Conservation (phyloP, 768 basidiomycete genomes). For the Pleurotus citrinopileatus region DNA sequence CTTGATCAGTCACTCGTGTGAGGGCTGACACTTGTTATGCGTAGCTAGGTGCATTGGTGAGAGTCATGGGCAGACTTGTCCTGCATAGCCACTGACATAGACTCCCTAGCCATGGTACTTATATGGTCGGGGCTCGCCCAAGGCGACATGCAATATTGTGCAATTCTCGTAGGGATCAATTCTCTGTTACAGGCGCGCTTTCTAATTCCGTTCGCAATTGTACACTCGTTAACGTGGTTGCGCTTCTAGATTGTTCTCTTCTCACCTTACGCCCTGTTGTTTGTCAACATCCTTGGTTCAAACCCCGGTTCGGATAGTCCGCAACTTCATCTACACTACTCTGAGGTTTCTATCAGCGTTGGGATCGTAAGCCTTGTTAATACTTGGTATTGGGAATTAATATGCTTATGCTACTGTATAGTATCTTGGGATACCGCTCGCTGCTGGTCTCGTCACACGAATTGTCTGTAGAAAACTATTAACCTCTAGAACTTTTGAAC, state of each 20-base stretch:
- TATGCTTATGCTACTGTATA: conserved; percentile 20
- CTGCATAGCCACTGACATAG: background rate
- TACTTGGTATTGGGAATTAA: background rate
- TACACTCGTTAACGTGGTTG: background rate
- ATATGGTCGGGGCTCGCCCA: conserved; percentile 78
- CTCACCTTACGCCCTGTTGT: conserved; percentile 70
- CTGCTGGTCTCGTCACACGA: conserved; percentile 69
- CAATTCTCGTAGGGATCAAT: conserved; percentile 79
- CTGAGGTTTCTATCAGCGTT: conserved; percentile 61
- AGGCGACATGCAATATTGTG: conserved; percentile 72
- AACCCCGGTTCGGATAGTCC: conserved; percentile 25
- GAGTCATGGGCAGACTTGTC: background rate
- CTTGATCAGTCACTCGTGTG: background rate
- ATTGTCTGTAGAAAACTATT: conserved; percentile 44
- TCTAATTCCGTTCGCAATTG: too few relatives aligned
- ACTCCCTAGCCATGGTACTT: conserved; percentile 75
- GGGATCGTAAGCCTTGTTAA: conserved; percentile 52
- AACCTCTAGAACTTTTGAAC: conserved; percentile 46
- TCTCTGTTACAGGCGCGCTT: conserved; percentile 42
- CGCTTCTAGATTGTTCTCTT: conserved; percentile 64
- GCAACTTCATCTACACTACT: conserved; percentile 50
- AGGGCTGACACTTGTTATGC: background rate
- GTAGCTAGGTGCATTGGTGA: conserved; percentile 3
- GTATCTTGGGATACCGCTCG: conserved; percentile 84
- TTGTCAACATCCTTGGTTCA: conserved; percentile 65